Evolutionary conservation across 2,329 filamentous ascomycete species (phyloP).

Genomic region (Epichloe glyceriae): DNA sequence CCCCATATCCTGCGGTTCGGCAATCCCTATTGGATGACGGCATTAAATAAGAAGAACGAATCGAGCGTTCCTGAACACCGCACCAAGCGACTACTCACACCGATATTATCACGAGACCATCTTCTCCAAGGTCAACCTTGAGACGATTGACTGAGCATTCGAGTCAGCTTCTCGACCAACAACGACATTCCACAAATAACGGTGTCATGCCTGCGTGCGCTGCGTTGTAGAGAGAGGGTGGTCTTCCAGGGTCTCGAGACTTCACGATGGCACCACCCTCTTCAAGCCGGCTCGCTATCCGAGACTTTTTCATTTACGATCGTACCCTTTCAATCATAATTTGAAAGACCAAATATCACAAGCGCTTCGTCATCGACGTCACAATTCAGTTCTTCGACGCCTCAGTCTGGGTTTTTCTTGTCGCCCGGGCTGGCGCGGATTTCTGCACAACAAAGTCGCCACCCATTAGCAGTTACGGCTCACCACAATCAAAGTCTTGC

Average conservation of each 20-base stretch:
- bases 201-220: slow-evolving; percentile 22
- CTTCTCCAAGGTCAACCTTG: too few relatives aligned
- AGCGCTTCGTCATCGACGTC: neutral
- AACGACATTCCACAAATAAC: slow-evolving; percentile 5
- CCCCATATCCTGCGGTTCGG: neutral
- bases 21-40: slow-evolving; percentile 1
- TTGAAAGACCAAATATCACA: neutral
- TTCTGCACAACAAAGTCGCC: neutral
- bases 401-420: neutral
- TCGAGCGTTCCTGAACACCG: too few relatives aligned
- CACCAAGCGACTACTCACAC: neutral
- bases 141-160: neutral
- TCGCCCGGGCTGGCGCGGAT: neutral
- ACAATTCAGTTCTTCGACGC: neutral
- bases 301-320: neutral
- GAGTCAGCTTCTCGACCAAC: neutral
- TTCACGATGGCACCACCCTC: slow-evolving; percentile 46
- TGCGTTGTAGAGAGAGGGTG: slow-evolving; percentile 43
- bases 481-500: neutral
- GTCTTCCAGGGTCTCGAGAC: slow-evolving; percentile 20
- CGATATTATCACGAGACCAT: slow-evolving; percentile 3
- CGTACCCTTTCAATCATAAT: neutral
- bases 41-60: neutral
- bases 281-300: slow-evolving; percentile 23
- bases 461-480: neutral